Percentiles rank a stretch among this genome's conserved stretches.
phyloP scores from a whole-genome alignment of 1,139 yeast genomes.

The Blastobotrys serpentis region DNA sequence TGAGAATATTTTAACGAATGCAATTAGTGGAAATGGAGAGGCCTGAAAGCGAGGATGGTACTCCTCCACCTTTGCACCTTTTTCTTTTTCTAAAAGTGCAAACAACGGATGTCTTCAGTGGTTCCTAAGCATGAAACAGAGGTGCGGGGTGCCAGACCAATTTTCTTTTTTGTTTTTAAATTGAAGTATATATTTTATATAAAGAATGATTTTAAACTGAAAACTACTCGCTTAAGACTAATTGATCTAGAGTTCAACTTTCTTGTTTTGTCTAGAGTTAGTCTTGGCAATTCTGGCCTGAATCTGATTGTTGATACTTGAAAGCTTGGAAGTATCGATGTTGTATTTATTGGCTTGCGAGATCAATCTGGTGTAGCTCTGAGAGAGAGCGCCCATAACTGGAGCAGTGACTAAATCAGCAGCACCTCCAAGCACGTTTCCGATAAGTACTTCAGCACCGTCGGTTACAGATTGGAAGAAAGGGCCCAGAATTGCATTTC shows the following conservation, averaged over 20 bases:
- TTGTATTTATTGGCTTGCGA: constrained; percentile 19
- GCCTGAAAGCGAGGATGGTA: too few relatives aligned
- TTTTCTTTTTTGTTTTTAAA: too few relatives aligned
- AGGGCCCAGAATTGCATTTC: constrained; percentile 32
- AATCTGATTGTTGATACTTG: constrained; percentile 4
- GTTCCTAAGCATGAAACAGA: too few relatives aligned
- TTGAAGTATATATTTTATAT: too few relatives aligned
- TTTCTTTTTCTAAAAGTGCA: too few relatives aligned
- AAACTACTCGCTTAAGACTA: not conserved
- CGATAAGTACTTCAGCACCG: constrained; percentile 35
- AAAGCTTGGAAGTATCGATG: constrained; percentile 22
- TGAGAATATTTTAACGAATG: too few relatives aligned
- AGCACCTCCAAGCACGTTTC: constrained; percentile 19
- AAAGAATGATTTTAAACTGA: not conserved
- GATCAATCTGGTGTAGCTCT: constrained; percentile 17
- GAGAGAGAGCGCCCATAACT: constrained; percentile 13
- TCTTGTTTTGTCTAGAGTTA: not conserved
- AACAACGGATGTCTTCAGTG: too few relatives aligned
- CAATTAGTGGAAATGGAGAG: too few relatives aligned
- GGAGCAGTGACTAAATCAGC: constrained; percentile 18
- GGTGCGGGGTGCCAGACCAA: too few relatives aligned
- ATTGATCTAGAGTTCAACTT: not conserved
- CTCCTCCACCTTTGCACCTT: too few relatives aligned
- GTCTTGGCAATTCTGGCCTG: constrained; percentile 1
- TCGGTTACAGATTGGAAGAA: constrained; percentile 37